A percentile compares a stretch with the other conserved stretches of the same genome.
Conservation (phyloP, 2,329 filamentous ascomycete species). For the Colletotrichum sansevieriae region DNA sequence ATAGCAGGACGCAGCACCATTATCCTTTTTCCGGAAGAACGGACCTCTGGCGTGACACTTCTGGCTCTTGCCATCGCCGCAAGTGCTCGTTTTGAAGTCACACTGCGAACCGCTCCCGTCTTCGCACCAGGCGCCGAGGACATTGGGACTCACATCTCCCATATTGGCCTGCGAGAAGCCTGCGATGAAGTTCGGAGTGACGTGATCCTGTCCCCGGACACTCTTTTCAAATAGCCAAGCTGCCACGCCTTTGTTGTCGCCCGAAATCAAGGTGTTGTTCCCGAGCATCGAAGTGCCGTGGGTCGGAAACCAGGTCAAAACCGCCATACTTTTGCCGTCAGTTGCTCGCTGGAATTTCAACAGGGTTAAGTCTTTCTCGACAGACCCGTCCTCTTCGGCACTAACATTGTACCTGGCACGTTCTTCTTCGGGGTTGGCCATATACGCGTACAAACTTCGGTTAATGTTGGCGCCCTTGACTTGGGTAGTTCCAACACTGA, state of each 20-base stretch:
- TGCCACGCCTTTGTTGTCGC: slow-evolving; percentile 94
- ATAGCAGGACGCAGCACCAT: slow-evolving; percentile 80
- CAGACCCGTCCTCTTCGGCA: slow-evolving; percentile 54
- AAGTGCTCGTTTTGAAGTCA: slow-evolving; percentile 83
- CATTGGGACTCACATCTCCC: slow-evolving; percentile 89
- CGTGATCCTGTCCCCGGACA: slow-evolving; percentile 64
- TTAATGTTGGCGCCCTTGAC: slow-evolving; percentile 87
- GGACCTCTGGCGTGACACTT: slow-evolving; percentile 80
- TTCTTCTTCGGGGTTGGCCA: slow-evolving; percentile 85
- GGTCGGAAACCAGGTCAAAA: slow-evolving; percentile 90
- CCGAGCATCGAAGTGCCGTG: slow-evolving; percentile 91
- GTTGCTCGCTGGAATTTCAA: slow-evolving; percentile 79
- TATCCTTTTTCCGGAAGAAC: slow-evolving; percentile 73
- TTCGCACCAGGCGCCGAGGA: slow-evolving; percentile 87
- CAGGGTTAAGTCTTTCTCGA: slow-evolving; percentile 74
- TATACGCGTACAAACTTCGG: slow-evolving; percentile 87
- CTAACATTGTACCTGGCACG: slow-evolving; percentile 72
- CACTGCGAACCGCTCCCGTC: slow-evolving; percentile 80
- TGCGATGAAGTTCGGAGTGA: slow-evolving; percentile 79
- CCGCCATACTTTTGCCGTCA: slow-evolving; percentile 80
- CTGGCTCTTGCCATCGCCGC: slow-evolving; percentile 74
- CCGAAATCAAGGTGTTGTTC: slow-evolving; percentile 90
- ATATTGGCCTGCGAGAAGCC: slow-evolving; percentile 94
- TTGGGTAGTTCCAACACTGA: slow-evolving; percentile 73
- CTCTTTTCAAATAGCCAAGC: slow-evolving; percentile 85